Evolutionary conservation across 345 rosid species (phyloP), one percentile per base, ranked within the genome.

Genomic region (Fremontodendron californicum): DNA sequence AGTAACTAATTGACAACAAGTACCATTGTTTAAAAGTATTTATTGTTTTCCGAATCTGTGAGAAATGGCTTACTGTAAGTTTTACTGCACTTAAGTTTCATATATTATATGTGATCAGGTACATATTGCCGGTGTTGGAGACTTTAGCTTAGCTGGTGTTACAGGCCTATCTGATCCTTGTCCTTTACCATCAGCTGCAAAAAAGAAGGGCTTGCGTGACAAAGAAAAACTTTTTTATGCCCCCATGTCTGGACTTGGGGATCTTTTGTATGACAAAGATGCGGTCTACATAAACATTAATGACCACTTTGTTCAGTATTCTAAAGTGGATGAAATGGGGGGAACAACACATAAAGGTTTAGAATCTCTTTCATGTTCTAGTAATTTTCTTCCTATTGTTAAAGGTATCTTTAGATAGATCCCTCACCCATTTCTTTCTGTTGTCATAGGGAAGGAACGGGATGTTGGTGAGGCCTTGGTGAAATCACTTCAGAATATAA

Each of bases 111-210:
- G 42, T 63, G 69, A 81, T 78, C 85, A 96, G 99, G 93, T 96
- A 45, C 99, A 96, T 85, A 91, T 96, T 81, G 97, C 99, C 80
- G 98, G 99, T 79, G 98, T 96, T 85, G 99, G 98, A 49, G 99
- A 93, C 82, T 90, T 84, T 74, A 77, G 89, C 81, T 83, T 95
- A 84, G 90, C 91, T 75, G 94, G 97, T 48, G 91, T 91, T 63
- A 87, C 94, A 35, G 88, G 87, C 69, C 84, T 96, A 86, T 31
- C 90, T 78, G 99, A 93, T 87, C 99, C 98, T 74, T 95, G 99
- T 76, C 98, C 94, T 64, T 86, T 95, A 78, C 98, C 99, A 75
- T 92, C 99, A 73, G 89, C 92, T 78, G 89, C 88, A 76, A 93
- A 95, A 80, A 90, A 90, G 83, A 95, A 90, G 82, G 93, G 94